These are phyloP conservation scores for Lichtheimia ramosa DNA, from an alignment of 371 early-diverging fungal genomes.

Conservation along the genomic window DNA sequence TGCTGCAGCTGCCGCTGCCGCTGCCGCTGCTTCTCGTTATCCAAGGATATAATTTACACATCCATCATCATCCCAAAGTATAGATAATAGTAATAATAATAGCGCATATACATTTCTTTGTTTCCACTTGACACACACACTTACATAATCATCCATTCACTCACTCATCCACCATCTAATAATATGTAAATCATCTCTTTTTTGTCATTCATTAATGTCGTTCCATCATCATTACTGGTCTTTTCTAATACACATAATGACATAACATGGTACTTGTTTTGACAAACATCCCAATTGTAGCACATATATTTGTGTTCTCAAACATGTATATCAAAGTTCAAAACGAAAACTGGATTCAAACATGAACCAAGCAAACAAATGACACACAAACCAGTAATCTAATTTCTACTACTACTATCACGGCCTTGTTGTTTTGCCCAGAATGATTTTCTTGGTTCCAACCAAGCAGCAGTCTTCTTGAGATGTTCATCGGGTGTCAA, in stretches of 20 bases:
- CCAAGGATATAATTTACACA: not conserved
- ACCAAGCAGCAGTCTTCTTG: slow-evolving; percentile 6
- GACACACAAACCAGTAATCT: not conserved
- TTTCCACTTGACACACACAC: no score
- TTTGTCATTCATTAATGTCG: no score
- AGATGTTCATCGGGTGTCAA: slow-evolving; percentile 18
- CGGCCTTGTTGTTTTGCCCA: no score
- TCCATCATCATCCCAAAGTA: no score
- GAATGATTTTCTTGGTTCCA: slow-evolving; percentile 3
- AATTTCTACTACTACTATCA: not conserved
- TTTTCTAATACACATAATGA: not conserved
- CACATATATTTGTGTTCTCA: no score
- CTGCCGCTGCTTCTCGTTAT: not conserved
- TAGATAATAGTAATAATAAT: not conserved
- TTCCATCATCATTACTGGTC: no score
- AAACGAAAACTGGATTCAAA: not conserved
- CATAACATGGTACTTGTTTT: not conserved
- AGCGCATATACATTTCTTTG: not conserved
- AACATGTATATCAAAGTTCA: no score
- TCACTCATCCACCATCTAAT: not conserved
- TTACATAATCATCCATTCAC: not conserved
- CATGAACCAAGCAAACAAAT: not conserved
- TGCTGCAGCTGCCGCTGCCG: not conserved
- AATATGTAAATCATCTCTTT: not conserved
- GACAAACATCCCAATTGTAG: not conserved